phyloP scores from a whole-genome alignment of 2,329 filamentous ascomycete species.

The Beauveria scarabaeidicola region DNA sequence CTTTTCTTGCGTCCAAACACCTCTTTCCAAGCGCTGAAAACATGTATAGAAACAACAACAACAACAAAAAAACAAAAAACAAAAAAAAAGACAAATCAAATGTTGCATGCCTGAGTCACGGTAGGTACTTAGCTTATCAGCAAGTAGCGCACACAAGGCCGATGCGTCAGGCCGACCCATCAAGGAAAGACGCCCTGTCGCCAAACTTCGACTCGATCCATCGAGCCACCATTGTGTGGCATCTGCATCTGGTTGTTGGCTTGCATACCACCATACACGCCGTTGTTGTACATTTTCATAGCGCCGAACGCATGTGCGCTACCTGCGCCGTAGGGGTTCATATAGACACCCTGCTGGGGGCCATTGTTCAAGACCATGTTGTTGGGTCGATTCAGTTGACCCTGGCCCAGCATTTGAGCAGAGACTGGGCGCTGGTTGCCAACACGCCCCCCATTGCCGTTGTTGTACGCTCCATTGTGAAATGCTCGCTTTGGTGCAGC shows the following conservation, averaged over 20 bases:
- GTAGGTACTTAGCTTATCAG: background rate
- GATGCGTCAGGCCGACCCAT: background rate
- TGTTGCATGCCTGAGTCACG: background rate
- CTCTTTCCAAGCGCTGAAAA: background rate
- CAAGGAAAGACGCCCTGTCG: slow-evolving; percentile 31
- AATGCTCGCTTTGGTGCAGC: slow-evolving; percentile 35
- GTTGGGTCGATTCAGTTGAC: slow-evolving; percentile 17
- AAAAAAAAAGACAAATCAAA: background rate
- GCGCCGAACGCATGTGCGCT: background rate
- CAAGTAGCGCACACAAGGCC: background rate
- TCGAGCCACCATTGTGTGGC: slow-evolving; percentile 16
- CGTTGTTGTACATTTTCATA: slow-evolving; percentile 6
- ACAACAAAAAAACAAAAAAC: too few relatives aligned
- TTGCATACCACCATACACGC: slow-evolving; percentile 16
- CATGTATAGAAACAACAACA: background rate
- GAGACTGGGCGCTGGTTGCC: slow-evolving; percentile 19
- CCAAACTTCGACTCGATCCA: slow-evolving; percentile 35
- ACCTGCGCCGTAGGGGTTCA: slow-evolving; percentile 9
- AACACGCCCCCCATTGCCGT: slow-evolving; percentile 36
- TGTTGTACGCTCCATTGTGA: slow-evolving; percentile 46
- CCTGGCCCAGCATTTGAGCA: slow-evolving; percentile 17
- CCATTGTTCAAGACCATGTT: slow-evolving; percentile 9
- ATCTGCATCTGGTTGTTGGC: slow-evolving; percentile 18
- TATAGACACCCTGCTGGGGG: background rate
- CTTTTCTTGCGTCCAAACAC: background rate